A percentile compares a stretch with the other conserved stretches of the same genome.
Evolutionary conservation across 352 stramenopile species (phyloP).

Genomic region (Hyphochytrium catenoides): DNA sequence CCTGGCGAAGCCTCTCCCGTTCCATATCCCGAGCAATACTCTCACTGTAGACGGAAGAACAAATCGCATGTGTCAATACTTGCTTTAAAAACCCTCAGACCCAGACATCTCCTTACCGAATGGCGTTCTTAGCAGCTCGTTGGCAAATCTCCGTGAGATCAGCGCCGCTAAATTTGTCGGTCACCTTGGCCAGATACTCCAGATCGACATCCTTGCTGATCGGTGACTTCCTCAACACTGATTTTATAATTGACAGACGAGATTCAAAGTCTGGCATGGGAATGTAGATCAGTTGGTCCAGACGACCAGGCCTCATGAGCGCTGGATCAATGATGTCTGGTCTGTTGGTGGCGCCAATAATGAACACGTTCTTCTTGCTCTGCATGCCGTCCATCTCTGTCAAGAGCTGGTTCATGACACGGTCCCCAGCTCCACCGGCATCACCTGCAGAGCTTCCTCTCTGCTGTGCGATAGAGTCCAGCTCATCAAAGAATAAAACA

Average conservation of each 20-base stretch:
- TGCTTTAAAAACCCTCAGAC: no score
- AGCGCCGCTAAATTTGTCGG: slow-evolving; percentile 97
- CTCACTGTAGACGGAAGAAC: no score
- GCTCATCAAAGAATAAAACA: slow-evolving; percentile 99
- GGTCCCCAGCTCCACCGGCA: slow-evolving; percentile 87
- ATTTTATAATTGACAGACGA: slow-evolving; percentile 82
- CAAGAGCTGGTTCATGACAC: slow-evolving; percentile 99
- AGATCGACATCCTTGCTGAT: slow-evolving; percentile 94
- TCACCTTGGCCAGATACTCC: slow-evolving; percentile 83
- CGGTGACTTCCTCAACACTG: slow-evolving; percentile 88
- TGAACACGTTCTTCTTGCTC: slow-evolving; percentile 98
- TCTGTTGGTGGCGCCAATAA: slow-evolving; percentile 84
- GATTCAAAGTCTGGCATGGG: slow-evolving; percentile 91
- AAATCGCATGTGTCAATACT: no score
- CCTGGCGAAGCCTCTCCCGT: slow-evolving; percentile 73
- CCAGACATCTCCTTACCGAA: no score
- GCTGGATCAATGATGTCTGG: slow-evolving; percentile 93
- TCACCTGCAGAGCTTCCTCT: slow-evolving; percentile 81
- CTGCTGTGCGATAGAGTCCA: slow-evolving; percentile 96
- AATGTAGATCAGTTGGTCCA: slow-evolving; percentile 88
- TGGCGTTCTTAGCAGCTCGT: slow-evolving; percentile 93
- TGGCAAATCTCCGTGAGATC: slow-evolving; percentile 99
- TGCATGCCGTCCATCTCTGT: slow-evolving; percentile 99
- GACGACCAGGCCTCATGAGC: slow-evolving; percentile 81
- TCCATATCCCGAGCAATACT: slow-evolving; percentile 96